A percentile compares a stretch with the other conserved stretches of the same genome.
These are phyloP conservation scores for Epithemia pelagica DNA, from an alignment of 108 stramenopile species.

Conservation along the genomic window DNA sequence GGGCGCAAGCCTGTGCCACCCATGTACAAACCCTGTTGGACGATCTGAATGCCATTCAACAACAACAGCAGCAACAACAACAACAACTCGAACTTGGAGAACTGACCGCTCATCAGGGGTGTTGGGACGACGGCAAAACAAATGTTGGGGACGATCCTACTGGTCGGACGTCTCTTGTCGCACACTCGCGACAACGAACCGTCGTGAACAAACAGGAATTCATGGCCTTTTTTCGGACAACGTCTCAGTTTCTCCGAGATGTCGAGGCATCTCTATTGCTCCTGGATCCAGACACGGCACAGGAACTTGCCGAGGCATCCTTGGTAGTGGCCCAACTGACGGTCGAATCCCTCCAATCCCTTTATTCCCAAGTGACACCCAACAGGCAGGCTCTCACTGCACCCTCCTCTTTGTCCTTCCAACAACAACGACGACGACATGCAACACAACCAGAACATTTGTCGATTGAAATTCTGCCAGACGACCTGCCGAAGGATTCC, in stretches of 20 bases:
- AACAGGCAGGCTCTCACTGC: no score
- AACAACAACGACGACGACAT: not conserved
- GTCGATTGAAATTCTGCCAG: slow-evolving; percentile 38
- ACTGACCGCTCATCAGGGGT: not conserved
- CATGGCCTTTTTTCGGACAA: slow-evolving; percentile 37
- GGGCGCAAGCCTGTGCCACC: slow-evolving; percentile 40
- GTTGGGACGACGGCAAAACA: slow-evolving; percentile 1
- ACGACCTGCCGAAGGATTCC: no score
- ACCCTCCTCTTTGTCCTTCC: no score
- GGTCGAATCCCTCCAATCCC: slow-evolving; percentile 45
- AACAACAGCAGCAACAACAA: not conserved
- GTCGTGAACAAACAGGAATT: slow-evolving; percentile 28
- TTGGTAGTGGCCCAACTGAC: slow-evolving; percentile 63
- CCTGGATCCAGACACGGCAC: slow-evolving; percentile 58
- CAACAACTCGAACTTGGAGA: not conserved
- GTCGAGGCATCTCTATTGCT: slow-evolving; percentile 56
- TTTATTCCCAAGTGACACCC: slow-evolving; percentile 48
- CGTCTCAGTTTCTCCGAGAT: slow-evolving; percentile 52
- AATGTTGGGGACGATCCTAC: not conserved
- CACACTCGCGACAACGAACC: not conserved
- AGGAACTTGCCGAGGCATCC: slow-evolving; percentile 80
- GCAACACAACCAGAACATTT: not conserved
- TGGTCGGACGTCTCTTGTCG: not conserved
- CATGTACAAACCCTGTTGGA: slow-evolving; percentile 14
- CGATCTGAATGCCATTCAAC: not conserved